Evolutionary conservation across 2,329 filamentous ascomycete genomes (phyloP), one percentile per base, ranked within the genome.

Genomic region (Alternaria sp.): DNA sequence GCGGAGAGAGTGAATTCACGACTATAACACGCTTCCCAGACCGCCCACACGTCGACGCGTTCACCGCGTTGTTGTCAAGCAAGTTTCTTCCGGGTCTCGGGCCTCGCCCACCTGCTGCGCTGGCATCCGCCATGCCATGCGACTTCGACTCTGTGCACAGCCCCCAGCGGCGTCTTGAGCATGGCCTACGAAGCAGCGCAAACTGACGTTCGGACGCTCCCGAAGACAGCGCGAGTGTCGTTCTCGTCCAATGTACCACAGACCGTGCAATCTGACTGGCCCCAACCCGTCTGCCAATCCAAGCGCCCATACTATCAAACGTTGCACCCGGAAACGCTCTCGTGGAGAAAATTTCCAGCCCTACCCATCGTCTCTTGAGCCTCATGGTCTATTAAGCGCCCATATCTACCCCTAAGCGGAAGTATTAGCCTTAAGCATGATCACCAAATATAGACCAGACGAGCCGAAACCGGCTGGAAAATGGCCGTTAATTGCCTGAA

Each of bases 1-100:
- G 71, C 74, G 70, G 72, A 57, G 68, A 70, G 61, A 68, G 44
- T 17, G 19, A 23, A 45, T 68, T 74, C 77, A 70, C 77, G 77
- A 77, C 77, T 76, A 79, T 77, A 79, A 79, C 77, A 79, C 77
- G 77, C 68, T 68, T 67, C 51, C 63, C 46, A 71, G 60, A 66
- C 60, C 73, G 60, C 72, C 69, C 67, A 71, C 57, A 62, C 63
- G 59, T 67, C 62, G 61, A 67, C 76, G 75, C 74, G 76, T 75
- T 59, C 45, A 72, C 67, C 77, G 76, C 76, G 76, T 78, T 71
- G 67, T 69, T 66, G 57, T 56, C 58, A 53, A 53, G 49, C 32
- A 49, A 59, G 54, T 26, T 46, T 36, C 53, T 66, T 77, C 70
- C 67, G 76, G 76, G 76, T 77, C 68, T 70, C 57, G 49, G 66